Evolutionary conservation across 2,329 filamentous ascomycete genomes (phyloP).

Genomic region (Fusarium pseudograminearum): DNA sequence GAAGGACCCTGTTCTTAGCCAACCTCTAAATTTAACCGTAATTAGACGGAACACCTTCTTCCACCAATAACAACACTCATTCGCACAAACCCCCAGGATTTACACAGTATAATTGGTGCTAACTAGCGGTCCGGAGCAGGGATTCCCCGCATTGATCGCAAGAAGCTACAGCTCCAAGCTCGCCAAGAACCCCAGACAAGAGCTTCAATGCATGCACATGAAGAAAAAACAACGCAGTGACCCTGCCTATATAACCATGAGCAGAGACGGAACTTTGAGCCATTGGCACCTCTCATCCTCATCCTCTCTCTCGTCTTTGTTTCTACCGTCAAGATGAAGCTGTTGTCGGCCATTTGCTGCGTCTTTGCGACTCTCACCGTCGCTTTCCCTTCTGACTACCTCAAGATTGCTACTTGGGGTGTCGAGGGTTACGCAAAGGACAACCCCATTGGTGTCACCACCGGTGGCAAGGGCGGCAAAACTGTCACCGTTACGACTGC

Average conservation of each 20-base stretch:
- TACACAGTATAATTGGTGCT: slow-evolving; percentile 36
- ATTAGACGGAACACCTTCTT: not conserved
- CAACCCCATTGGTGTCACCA: slow-evolving; percentile 55
- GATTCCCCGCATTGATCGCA: slow-evolving; percentile 36
- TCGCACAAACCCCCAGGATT: not conserved
- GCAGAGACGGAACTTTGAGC: too few relatives aligned
- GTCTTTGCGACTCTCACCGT: slow-evolving; percentile 26
- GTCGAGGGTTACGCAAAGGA: slow-evolving; percentile 49
- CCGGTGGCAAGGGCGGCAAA: slow-evolving; percentile 58
- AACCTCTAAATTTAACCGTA: slow-evolving; percentile 25
- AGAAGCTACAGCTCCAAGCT: slow-evolving; percentile 1
- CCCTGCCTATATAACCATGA: slow-evolving; percentile 16
- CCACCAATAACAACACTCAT: slow-evolving; percentile 7
- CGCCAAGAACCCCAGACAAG: not conserved
- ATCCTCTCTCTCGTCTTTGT: not conserved
- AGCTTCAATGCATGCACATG: not conserved
- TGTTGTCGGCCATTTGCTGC: slow-evolving; percentile 22
- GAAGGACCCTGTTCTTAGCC: not conserved
- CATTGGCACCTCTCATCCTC: not conserved
- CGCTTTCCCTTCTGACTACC: slow-evolving; percentile 37
- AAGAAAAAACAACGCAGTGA: not conserved
- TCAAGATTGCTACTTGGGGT: slow-evolving; percentile 42
- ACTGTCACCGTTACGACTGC: slow-evolving; percentile 60
- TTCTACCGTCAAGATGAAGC: slow-evolving; percentile 29
- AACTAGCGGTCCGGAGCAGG: slow-evolving; percentile 24